phyloP scores from a whole-genome alignment of 2,329 filamentous ascomycete species.

The Aspergillus quadrilineatus region DNA sequence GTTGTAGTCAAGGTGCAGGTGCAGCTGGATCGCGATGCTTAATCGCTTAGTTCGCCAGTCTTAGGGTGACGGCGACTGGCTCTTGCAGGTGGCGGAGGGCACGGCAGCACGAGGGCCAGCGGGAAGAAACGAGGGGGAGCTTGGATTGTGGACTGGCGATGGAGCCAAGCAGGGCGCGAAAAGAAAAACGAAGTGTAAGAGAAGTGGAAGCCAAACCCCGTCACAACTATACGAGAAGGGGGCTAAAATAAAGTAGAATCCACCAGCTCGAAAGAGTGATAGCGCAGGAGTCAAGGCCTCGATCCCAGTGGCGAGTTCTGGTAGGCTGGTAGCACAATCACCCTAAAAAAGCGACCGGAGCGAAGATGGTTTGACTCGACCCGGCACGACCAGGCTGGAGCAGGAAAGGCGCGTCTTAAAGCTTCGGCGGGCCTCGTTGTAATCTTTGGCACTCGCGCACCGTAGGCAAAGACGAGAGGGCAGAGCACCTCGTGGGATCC shows the following conservation, averaged over 20 bases:
- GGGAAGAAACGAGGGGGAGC: slow-evolving; percentile 17
- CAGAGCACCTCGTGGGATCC: slow-evolving; percentile 40
- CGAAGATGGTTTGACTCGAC: slow-evolving; percentile 27
- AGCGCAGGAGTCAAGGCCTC: slow-evolving; percentile 26
- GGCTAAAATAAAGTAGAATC: slow-evolving; percentile 22
- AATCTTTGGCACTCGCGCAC: background rate
- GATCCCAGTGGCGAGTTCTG: slow-evolving; percentile 26
- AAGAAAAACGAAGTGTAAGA: slow-evolving; percentile 7
- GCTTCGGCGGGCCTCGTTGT: slow-evolving; percentile 7
- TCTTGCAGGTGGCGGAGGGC: slow-evolving; percentile 39
- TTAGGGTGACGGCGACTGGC: slow-evolving; percentile 35
- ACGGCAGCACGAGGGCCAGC: slow-evolving; percentile 34
- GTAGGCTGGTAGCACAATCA: slow-evolving; percentile 20
- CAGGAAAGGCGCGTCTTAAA: slow-evolving; percentile 31
- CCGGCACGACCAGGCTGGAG: slow-evolving; percentile 29
- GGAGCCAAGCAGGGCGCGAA: slow-evolving; percentile 4
- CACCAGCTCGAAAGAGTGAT: slow-evolving; percentile 25
- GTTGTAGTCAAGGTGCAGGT: slow-evolving; percentile 10
- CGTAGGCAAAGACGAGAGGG: slow-evolving; percentile 14
- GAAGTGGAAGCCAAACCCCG: slow-evolving; percentile 20
- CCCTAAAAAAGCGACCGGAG: slow-evolving; percentile 29
- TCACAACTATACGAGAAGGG: slow-evolving; percentile 15
- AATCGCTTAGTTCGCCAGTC: slow-evolving; percentile 40
- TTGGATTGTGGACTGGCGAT: background rate
- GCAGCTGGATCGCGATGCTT: slow-evolving; percentile 37